Percentiles rank a stretch among this genome's conserved stretches.
Conservation (phyloP, 345 rosid species). For the Theobroma cacao region DNA sequence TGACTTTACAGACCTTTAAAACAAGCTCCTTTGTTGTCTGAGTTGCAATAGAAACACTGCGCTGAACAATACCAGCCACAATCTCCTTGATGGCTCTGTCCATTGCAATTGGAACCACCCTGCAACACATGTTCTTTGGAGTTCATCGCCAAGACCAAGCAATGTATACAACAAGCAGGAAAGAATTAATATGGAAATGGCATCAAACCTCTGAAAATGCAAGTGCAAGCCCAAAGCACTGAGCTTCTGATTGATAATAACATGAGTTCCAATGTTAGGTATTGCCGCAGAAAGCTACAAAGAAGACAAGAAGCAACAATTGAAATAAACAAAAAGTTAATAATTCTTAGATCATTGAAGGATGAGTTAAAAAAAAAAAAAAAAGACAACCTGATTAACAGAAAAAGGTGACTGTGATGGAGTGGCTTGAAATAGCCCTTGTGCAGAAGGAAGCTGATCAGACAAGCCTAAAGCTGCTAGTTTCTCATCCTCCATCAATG, state of each 20-base stretch:
- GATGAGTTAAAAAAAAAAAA: not conserved
- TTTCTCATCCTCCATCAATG: slow-evolving; percentile 86
- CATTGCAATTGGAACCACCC: slow-evolving; percentile 89
- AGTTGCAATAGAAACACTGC: slow-evolving; percentile 96
- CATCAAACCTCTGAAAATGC: slow-evolving; percentile 87
- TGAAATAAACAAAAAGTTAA: slow-evolving; percentile 15
- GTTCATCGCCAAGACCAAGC: not conserved
- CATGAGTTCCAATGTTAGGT: slow-evolving; percentile 78
- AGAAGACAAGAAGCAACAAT: slow-evolving; percentile 8
- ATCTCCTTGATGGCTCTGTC: slow-evolving; percentile 96
- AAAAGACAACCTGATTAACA: slow-evolving; percentile 49
- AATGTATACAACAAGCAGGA: not conserved
- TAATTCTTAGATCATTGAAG: not conserved
- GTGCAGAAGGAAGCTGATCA: slow-evolving; percentile 80
- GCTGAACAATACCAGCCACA: slow-evolving; percentile 87
- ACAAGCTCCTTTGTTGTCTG: slow-evolving; percentile 99
- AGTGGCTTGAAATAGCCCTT: slow-evolving; percentile 78
- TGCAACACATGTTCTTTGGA: slow-evolving; percentile 24
- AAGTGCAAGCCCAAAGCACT: slow-evolving; percentile 62
- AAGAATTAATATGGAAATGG: not conserved
- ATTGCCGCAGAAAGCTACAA: slow-evolving; percentile 71
- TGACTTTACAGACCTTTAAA: slow-evolving; percentile 64
- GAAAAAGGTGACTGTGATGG: slow-evolving; percentile 69
- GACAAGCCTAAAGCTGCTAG: slow-evolving; percentile 64
- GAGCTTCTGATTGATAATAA: slow-evolving; percentile 81